Evolutionary conservation across 257 asterid genomes (phyloP), one percentile per base, ranked within the genome.

Genomic region (Dorcoceras hygrometricum): DNA sequence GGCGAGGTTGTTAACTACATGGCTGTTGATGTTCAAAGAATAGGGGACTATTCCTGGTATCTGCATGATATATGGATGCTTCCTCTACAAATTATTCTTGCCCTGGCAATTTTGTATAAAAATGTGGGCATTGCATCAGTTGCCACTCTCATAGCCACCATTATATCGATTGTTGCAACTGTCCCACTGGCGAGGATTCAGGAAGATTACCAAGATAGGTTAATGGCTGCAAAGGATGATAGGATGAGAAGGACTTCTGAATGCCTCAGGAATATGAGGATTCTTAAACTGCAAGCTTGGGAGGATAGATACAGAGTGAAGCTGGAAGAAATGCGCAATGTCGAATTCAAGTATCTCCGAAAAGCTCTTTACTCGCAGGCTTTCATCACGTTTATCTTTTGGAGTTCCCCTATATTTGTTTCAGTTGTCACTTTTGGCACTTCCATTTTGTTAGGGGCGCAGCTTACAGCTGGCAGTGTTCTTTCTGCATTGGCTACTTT

Each of bases 401-500:
- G 85, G 88, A 73, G 83, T 70, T 78, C 86, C 14, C 88, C 88
- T 27, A 78, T 81, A 70, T 80, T 83, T 54, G 82, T 83, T 24
- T 77, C 88, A 6, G 83, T 80, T 28, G 32, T 77, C 11, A 83
- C 85, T 60, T 83, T 83, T 20, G 86, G 82, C 5, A 69, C 83
- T 16, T 83, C 86, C 68, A 75, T 83, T 27, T 32, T 80, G 70
- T 66, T 83, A 71, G 88, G 88, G 0, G 82, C 78, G 29, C 83
- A 75, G 62, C 81, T 83, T 4, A 78, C 82, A 61, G 82, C 88
- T 9, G 88, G 88, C 78, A 80, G 83, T 39, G 79, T 83, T 25
- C 83, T 83, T 55, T 83, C 88, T 48, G 88, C 88, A 20, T 62
- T 83, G 79, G 88, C 88, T 5, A 83, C 88, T 28, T 83, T 83